phyloP scores from a whole-genome alignment of 2,329 filamentous ascomycete genomes.

The Aureobasidium sp. region DNA sequence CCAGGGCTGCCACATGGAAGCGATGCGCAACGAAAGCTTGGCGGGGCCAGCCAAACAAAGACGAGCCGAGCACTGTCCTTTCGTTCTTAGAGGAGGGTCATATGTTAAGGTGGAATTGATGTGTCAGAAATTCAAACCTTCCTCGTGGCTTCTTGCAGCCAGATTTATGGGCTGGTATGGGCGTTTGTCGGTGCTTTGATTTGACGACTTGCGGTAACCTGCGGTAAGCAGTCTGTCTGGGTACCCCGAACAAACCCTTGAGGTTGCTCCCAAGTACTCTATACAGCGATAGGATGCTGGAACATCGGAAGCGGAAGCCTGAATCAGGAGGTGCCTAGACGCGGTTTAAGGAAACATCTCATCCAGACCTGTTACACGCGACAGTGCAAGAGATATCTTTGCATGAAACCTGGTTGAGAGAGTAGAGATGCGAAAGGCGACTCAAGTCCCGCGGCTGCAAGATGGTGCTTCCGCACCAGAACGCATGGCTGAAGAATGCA shows the following conservation, averaged over 20 bases:
- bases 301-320: not conserved
- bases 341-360: not conserved
- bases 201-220: not conserved
- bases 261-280: not conserved
- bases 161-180: constrained; percentile 4
- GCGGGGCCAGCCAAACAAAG: constrained; percentile 1
- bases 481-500: not conserved
- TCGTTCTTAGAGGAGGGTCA: not conserved
- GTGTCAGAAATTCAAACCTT: constrained; percentile 3
- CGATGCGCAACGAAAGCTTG: constrained; percentile 3
- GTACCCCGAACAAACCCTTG: not conserved
- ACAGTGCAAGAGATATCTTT: not conserved
- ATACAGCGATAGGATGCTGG: not conserved
- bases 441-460: constrained; percentile 3
- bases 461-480: constrained; percentile 2
- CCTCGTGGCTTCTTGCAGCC: not conserved
- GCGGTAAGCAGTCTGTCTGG: not conserved
- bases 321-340: not conserved
- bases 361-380: constrained; percentile 2
- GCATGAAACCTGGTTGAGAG: not conserved
- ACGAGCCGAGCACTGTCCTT: constrained; percentile 10
- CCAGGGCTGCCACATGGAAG: not conserved
- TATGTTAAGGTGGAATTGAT: not conserved
- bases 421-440: not conserved
- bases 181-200: constrained; percentile 11